phyloP scores from a whole-genome alignment of 2,329 filamentous ascomycete genomes.

The Monilinia aucupariae region DNA sequence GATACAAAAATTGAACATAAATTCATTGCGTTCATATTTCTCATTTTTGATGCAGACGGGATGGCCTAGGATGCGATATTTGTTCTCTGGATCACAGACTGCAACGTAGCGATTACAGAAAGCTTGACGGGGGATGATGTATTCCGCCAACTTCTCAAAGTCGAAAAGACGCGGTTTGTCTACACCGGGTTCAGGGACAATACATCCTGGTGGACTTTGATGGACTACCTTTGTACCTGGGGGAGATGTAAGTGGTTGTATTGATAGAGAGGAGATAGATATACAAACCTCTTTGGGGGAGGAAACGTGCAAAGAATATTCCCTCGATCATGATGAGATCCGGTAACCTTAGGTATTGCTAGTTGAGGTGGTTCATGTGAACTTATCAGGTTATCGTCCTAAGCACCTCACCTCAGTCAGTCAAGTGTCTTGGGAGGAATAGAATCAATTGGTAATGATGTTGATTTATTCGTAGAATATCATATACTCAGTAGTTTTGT shows the following conservation, averaged over 20 bases:
- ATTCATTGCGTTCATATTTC: constrained; percentile 86
- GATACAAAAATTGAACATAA: constrained; percentile 96
- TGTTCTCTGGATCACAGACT: constrained; percentile 63
- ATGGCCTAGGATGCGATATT: constrained; percentile 76
- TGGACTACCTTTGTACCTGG: constrained; percentile 58
- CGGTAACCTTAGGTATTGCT: not conserved
- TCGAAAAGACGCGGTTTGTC: constrained; percentile 64
- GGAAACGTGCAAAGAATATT: constrained; percentile 66
- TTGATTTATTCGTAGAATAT: too few species aligned
- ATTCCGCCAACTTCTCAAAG: constrained; percentile 81
- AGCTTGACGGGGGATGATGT: constrained; percentile 89
- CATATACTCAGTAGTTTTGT: too few species aligned
- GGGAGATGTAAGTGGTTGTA: not conserved
- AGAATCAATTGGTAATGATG: too few species aligned
- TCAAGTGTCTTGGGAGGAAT: not conserved
- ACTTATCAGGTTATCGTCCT: not conserved
- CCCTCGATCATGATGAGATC: constrained; percentile 55
- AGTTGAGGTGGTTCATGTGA: not conserved
- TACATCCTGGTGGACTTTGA: constrained; percentile 57
- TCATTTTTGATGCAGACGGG: constrained; percentile 81
- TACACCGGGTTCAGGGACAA: constrained; percentile 45
- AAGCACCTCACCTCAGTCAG: not conserved
- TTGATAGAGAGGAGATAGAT: not conserved
- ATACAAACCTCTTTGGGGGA: constrained; percentile 54
- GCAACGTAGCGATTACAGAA: constrained; percentile 90